A percentile compares a stretch with the other conserved stretches of the same genome.
Conservation (phyloP, 495 filamentous ascomycete genomes). For the Penicillium robsamsonii region DNA sequence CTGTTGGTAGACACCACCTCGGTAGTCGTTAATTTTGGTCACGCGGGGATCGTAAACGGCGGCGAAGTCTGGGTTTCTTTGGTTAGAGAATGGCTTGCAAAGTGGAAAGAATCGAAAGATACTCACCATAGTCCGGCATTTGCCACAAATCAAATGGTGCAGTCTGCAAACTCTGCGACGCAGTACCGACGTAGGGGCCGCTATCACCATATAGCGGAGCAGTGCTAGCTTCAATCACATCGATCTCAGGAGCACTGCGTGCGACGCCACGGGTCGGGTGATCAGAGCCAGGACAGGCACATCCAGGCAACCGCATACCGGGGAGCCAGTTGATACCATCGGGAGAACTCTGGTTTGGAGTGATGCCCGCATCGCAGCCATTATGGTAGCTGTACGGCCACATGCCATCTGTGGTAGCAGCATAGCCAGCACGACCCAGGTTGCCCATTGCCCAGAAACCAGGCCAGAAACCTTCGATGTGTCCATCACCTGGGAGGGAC, state of each 20-base stretch:
- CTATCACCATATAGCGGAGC: slow-evolving; percentile 49
- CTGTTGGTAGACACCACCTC: slow-evolving; percentile 69
- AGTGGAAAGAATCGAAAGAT: background rate
- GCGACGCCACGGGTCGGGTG: slow-evolving; percentile 71
- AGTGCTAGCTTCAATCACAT: slow-evolving; percentile 70
- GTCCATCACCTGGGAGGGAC: slow-evolving; percentile 68
- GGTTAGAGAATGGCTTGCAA: background rate
- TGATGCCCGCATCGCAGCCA: slow-evolving; percentile 71
- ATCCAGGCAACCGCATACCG: slow-evolving; percentile 72
- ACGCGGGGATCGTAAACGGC: slow-evolving; percentile 60
- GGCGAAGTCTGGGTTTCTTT: slow-evolving; percentile 46
- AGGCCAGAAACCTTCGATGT: slow-evolving; percentile 72
- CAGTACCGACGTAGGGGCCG: slow-evolving; percentile 52
- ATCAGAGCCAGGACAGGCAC: slow-evolving; percentile 63
- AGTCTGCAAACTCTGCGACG: slow-evolving; percentile 70
- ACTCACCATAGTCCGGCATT: slow-evolving; percentile 63
- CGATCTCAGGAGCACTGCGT: slow-evolving; percentile 72
- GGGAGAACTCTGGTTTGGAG: slow-evolving; percentile 67
- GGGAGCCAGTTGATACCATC: slow-evolving; percentile 69
- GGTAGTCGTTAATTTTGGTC: slow-evolving; percentile 63
- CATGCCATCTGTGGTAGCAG: slow-evolving; percentile 68
- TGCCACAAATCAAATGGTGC: slow-evolving; percentile 79
- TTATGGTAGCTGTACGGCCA: slow-evolving; percentile 80
- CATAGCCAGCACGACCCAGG: slow-evolving; percentile 66
- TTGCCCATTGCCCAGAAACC: slow-evolving; percentile 83